Evolutionary conservation across 164 flowering plant genomes (phyloP).

Genomic region (Vitis rupestris): DNA sequence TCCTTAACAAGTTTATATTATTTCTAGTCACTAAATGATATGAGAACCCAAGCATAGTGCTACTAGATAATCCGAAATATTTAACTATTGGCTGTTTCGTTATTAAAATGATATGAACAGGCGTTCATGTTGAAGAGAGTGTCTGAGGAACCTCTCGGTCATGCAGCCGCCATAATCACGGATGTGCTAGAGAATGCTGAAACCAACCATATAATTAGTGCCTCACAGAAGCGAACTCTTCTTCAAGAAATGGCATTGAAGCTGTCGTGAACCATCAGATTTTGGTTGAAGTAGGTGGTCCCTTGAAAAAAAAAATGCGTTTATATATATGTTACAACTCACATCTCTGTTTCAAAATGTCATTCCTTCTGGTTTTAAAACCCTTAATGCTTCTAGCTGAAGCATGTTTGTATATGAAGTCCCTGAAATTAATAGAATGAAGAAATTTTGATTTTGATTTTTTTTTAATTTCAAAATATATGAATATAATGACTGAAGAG

Average conservation of each 20-base stretch:
- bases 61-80: too few species aligned
- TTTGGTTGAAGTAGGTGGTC: background rate
- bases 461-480: background rate
- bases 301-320: too few species aligned
- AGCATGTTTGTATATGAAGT: conserved; percentile 17
- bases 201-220: conserved; percentile 65
- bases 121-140: conserved; percentile 95
- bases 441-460: conserved; percentile 4
- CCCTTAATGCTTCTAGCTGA: background rate
- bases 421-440: background rate
- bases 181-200: conserved; percentile 95
- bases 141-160: conserved; percentile 96
- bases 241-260: conserved; percentile 96
- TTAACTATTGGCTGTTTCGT: too few species aligned
- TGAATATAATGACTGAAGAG: too few species aligned
- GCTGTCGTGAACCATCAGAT: conserved; percentile 41
- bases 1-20: too few species aligned
- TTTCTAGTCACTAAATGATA: too few species aligned
- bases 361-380: background rate
- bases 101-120: conserved; percentile 27
- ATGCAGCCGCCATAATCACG: conserved; percentile 92
- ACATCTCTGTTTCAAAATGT: background rate
- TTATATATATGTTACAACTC: background rate
- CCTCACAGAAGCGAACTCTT: conserved; percentile 82
- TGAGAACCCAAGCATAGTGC: too few species aligned